Evolutionary conservation across 331 rosid species (phyloP).

Genomic region (Rhamnella rubrinervis): DNA sequence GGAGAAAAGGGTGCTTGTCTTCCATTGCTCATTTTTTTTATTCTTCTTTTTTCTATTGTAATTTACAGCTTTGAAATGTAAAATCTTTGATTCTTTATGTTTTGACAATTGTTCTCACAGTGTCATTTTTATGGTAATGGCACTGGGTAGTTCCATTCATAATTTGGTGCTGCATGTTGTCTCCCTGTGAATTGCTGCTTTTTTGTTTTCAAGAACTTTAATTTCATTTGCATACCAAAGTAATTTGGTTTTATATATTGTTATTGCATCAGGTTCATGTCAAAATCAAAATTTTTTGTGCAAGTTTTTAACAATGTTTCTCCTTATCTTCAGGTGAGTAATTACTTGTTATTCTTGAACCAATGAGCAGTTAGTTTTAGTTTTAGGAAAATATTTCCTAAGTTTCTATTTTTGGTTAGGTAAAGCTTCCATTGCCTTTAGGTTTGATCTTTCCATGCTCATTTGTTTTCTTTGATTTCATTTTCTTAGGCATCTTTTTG

Average conservation of each 20-base stretch:
- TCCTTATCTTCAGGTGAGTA: conserved; percentile 83
- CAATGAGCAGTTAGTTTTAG: neutral
- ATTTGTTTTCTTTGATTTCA: neutral
- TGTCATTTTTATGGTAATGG: neutral
- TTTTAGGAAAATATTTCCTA: neutral
- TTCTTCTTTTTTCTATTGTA: no score
- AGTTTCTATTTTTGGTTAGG: neutral
- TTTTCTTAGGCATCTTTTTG: conserved; percentile 62
- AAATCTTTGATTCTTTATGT: no score
- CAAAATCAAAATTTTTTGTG: conserved; percentile 53
- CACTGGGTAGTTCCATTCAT: conserved; percentile 1
- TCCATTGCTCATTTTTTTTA: no score
- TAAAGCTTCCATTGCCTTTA: neutral
- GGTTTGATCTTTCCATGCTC: neutral
- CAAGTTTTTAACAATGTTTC: conserved; percentile 49
- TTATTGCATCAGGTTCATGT: conserved; percentile 61
- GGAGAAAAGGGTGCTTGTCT: no score
- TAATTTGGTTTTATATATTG: conserved; percentile 10
- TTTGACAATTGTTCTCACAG: no score
- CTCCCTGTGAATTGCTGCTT: neutral
- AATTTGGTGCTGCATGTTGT: neutral
- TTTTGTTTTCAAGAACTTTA: neutral
- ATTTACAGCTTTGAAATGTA: no score
- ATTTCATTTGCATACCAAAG: conserved; percentile 1
- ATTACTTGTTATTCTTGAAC: neutral